Percentiles rank a stretch among this genome's conserved stretches.
These are phyloP conservation scores for Calonectria pteridis DNA, from an alignment of 2,329 filamentous ascomycete species.

Conservation along the genomic window DNA sequence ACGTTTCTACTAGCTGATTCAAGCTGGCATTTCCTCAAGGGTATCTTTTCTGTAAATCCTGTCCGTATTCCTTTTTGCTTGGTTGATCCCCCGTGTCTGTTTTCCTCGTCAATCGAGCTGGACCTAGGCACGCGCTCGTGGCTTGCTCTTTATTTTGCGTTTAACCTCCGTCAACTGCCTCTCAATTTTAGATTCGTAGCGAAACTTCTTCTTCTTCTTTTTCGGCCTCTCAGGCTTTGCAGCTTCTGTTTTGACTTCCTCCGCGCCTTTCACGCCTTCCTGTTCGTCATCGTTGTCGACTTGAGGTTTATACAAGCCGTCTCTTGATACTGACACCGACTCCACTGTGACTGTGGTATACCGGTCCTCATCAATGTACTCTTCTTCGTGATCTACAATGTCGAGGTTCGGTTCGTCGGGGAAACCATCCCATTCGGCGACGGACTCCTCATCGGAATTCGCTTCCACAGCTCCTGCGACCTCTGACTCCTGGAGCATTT, in stretches of 20 bases:
- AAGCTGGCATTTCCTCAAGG: slow-evolving; percentile 44
- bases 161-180: slow-evolving; percentile 80
- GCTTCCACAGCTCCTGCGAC: slow-evolving; percentile 54
- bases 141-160: slow-evolving; percentile 73
- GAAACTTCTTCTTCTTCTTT: slow-evolving; percentile 91
- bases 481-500: slow-evolving; percentile 73
- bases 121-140: slow-evolving; percentile 38
- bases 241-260: slow-evolving; percentile 42
- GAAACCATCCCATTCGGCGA: slow-evolving; percentile 76
- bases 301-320: slow-evolving; percentile 73
- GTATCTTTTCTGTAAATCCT: slow-evolving; percentile 49
- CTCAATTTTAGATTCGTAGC: slow-evolving; percentile 91
- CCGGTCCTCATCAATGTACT: slow-evolving; percentile 96
- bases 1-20: slow-evolving; percentile 48
- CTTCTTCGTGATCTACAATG: slow-evolving; percentile 84
- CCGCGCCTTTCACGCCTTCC: slow-evolving; percentile 32
- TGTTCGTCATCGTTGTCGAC: slow-evolving; percentile 49
- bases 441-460: slow-evolving; percentile 56
- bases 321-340: slow-evolving; percentile 82
- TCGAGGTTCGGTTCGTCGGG: slow-evolving; percentile 62
- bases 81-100: slow-evolving; percentile 15
- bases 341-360: slow-evolving; percentile 97
- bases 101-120: slow-evolving; percentile 13
- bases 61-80: slow-evolving; percentile 26
- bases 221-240: slow-evolving; percentile 64